These are phyloP conservation scores for Arthonia radiata DNA, from an alignment of 495 filamentous ascomycete species.

Conservation along the genomic window DNA sequence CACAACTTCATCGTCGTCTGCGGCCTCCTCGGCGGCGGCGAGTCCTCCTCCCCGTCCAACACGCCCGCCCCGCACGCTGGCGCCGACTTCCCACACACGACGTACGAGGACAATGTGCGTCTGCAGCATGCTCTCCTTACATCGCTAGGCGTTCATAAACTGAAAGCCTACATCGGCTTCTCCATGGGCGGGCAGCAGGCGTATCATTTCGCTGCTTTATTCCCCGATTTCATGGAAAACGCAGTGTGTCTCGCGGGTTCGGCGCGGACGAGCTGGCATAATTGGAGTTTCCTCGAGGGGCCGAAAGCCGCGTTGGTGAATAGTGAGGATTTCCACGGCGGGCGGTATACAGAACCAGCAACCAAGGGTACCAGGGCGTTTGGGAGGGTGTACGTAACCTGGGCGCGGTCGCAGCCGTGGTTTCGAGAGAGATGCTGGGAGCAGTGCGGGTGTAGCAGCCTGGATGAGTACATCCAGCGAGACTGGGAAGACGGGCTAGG, in stretches of 20 bases:
- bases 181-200: slow-evolving; percentile 24
- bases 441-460: slow-evolving; percentile 12
- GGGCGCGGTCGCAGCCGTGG: slow-evolving; percentile 19
- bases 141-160: slow-evolving; percentile 6
- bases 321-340: slow-evolving; percentile 18
- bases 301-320: slow-evolving; percentile 17
- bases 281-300: slow-evolving; percentile 24
- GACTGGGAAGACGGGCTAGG: slow-evolving; percentile 10
- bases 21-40: slow-evolving; percentile 8
- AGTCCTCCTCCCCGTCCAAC: slow-evolving; percentile 10
- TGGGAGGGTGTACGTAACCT: slow-evolving; percentile 18
- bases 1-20: slow-evolving; percentile 10
- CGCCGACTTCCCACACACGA: slow-evolving; percentile 8
- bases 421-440: slow-evolving; percentile 17
- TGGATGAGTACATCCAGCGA: slow-evolving; percentile 15
- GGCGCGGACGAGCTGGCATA: slow-evolving; percentile 19
- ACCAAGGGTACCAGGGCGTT: slow-evolving; percentile 17
- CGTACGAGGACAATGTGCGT: slow-evolving; percentile 10
- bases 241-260: slow-evolving; percentile 17
- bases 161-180: slow-evolving; percentile 17
- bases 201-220: slow-evolving; percentile 21
- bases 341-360: slow-evolving; percentile 10
- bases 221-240: slow-evolving; percentile 16
- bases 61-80: slow-evolving; percentile 5
- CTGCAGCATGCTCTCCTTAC: slow-evolving; percentile 9